Evolutionary conservation across 306 rosid genomes (phyloP), one percentile per base, ranked within the genome.

Genomic region (Pyrus pyrifolia): DNA sequence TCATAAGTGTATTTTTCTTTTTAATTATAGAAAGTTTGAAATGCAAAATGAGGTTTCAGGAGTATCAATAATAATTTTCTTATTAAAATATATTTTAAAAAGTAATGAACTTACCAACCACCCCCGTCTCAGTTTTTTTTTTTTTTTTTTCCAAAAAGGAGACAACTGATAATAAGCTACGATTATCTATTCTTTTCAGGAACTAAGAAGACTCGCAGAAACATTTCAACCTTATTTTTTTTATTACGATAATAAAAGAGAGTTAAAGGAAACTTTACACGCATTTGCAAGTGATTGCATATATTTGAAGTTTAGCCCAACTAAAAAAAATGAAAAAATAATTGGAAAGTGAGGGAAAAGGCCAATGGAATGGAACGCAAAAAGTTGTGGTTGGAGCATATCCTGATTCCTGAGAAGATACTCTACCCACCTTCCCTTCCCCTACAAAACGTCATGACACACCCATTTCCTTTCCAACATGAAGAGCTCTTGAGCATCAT

Each of bases 351-450:
- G 38, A 29, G 62, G 13, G 4, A 67, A 65, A 71, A 2, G 31
- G 58, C 11, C 0, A 25, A 8, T 0, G 14, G 31, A 1, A 35
- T 23, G 55, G 33, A 64, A 60, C 27, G 22, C 30, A 44, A 64
- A 27, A 17, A 35, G 25, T 73, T 17, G 62, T 19, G 70, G 31
- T 21, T 27, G 29, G 18, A 65, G 86, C 29, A 83, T 83, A 83
- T 83, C 52, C 86, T 38, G 25, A 67, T 83, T 83, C 52, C 86
- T 38, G 21, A 67, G 86, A 83, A 83, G 83, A 83, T 83, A 65
- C 83, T 27, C 60, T 21, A 49, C 59, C 67, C 51, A 46, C 79
- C 9, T 35, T 35, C 15, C 55, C 68, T 23, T 13, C 67, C 27
- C 80, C 83, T 75, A 79, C 83, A 75, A 79, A 81, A 74, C 51